A percentile compares a stretch with the other conserved stretches of the same genome.
These are phyloP conservation scores for Phoma sp. DNA, from an alignment of 2,329 filamentous ascomycete species.

Conservation along the genomic window DNA sequence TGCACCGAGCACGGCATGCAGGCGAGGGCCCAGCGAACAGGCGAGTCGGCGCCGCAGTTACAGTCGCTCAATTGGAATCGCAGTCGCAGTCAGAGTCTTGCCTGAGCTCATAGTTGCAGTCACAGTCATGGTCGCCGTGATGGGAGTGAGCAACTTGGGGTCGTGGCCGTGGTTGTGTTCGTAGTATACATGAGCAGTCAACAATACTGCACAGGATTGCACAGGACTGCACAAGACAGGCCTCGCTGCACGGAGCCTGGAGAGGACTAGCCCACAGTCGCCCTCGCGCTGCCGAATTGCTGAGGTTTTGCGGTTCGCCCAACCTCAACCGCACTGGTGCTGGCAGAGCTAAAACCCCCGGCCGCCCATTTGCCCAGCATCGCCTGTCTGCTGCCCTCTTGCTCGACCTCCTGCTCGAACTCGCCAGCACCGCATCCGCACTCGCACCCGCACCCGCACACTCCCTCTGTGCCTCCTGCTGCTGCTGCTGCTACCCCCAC, in stretches of 20 bases:
- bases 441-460: conserved; percentile 1
- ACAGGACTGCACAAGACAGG: not conserved
- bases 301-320: conserved; percentile 20
- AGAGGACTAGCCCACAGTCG: conserved; percentile 20
- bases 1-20: conserved; percentile 9
- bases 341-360: conserved; percentile 30
- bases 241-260: conserved; percentile 19
- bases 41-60: not conserved
- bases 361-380: conserved; percentile 15
- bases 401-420: too few relatives aligned
- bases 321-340: conserved; percentile 15
- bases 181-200: too few relatives aligned
- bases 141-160: too few relatives aligned
- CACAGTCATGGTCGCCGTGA: too few relatives aligned
- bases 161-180: too few relatives aligned
- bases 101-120: too few relatives aligned
- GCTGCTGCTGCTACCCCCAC: conserved; percentile 1
- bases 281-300: conserved; percentile 12
- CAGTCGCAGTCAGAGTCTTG: too few relatives aligned
- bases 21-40: conserved; percentile 5
- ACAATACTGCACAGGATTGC: too few relatives aligned
- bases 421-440: not conserved
- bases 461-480: conserved; percentile 6
- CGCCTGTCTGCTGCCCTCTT: conserved; percentile 31
- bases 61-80: too few relatives aligned